Percentiles rank a stretch among this genome's conserved stretches.
phyloP scores from a whole-genome alignment of 2,329 filamentous ascomycete species.

The Colletotrichum plurivorum region DNA sequence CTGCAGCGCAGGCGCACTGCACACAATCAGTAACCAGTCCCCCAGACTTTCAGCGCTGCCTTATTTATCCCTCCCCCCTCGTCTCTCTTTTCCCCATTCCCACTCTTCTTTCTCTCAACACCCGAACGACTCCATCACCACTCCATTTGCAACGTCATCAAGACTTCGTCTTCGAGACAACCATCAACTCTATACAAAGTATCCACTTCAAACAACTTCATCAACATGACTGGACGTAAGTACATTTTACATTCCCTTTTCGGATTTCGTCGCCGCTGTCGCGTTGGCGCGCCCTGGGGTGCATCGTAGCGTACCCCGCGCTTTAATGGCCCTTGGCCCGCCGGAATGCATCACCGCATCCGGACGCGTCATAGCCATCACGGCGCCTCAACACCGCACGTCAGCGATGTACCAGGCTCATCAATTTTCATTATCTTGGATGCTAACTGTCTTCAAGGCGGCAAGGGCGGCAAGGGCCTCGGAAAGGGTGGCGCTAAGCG shows the following conservation, averaged over 20 bases:
- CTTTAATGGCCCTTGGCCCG: conserved; percentile 2
- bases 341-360: conserved; percentile 18
- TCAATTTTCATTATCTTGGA: not conserved
- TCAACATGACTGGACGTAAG: conserved; percentile 82
- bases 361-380: conserved; percentile 20
- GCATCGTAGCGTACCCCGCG: conserved; percentile 22
- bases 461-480: conserved; percentile 97
- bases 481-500: conserved; percentile 99
- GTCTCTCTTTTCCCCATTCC: conserved; percentile 32
- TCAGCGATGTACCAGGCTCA: not conserved
- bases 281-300: conserved; percentile 19
- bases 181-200: conserved; percentile 33
- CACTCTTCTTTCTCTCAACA: conserved; percentile 42
- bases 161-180: conserved; percentile 41
- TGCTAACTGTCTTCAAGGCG: conserved; percentile 68
- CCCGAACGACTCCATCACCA: conserved; percentile 43
- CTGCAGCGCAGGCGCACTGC: conserved; percentile 12
- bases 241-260: conserved; percentile 46
- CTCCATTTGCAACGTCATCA: conserved; percentile 42
- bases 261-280: conserved; percentile 25
- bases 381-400: not conserved
- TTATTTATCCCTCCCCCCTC: conserved; percentile 43
- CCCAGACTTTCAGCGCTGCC: conserved; percentile 38
- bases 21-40: conserved; percentile 42
- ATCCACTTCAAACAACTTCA: conserved; percentile 52